Percentiles rank a stretch among this genome's conserved stretches.
Conservation (phyloP, 371 early-diverging fungal species). For the Chytridium lagenaria region DNA sequence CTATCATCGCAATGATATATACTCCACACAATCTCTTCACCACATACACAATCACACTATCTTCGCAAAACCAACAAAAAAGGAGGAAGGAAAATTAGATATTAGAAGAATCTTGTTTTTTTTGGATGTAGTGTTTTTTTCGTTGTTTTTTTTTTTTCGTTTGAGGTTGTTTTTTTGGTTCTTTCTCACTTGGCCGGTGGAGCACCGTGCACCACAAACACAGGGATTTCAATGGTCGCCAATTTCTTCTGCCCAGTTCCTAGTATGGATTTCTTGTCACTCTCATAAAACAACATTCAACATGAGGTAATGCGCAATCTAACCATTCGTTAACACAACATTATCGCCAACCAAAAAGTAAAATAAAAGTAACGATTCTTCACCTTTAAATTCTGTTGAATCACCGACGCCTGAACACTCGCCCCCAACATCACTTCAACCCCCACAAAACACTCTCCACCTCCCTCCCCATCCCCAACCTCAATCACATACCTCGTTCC, state of each 20-base stretch:
- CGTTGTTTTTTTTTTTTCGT: no score
- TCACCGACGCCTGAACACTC: background rate
- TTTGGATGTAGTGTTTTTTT: no score
- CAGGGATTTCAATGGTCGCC: conserved; percentile 17
- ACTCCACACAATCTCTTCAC: no score
- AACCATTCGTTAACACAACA: no score
- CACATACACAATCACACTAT: no score
- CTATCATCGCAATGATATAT: no score
- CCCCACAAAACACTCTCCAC: conserved; percentile 15
- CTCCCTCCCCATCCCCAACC: conserved; percentile 19
- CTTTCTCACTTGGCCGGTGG: no score
- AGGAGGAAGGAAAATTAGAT: no score
- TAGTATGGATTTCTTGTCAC: conserved; percentile 9
- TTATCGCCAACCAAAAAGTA: no score
- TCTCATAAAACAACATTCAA: conserved; percentile 13
- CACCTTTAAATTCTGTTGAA: conserved; percentile 23
- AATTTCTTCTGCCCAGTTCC: background rate
- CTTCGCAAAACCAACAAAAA: no score
- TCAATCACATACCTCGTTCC: conserved; percentile 16
- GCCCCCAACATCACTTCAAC: conserved; percentile 10
- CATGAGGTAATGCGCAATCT: conserved; percentile 20
- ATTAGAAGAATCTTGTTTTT: no score
- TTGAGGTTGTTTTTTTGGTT: no score
- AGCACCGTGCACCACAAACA: conserved; percentile 19
- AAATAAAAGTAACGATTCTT: background rate